These are phyloP conservation scores for Apophysomyces elegans DNA, from an alignment of 371 early-diverging fungal species.

Conservation along the genomic window DNA sequence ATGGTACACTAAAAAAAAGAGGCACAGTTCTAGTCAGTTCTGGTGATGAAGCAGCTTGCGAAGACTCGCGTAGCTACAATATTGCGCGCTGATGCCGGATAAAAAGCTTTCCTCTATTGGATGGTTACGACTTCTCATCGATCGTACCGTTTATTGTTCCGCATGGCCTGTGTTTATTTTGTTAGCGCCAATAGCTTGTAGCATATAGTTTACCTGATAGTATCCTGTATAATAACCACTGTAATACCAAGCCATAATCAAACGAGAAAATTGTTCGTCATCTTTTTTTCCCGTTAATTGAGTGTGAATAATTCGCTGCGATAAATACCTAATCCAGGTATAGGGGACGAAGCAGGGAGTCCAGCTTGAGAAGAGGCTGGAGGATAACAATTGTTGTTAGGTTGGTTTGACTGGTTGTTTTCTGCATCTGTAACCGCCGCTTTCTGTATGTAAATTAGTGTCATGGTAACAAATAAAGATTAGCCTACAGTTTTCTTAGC, in stretches of 20 bases:
- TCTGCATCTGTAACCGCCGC: neutral
- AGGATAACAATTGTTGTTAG: slow-evolving; percentile 3
- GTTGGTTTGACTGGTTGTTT: neutral
- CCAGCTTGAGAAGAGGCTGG: neutral
- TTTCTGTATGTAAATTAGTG: no score
- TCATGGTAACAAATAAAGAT: no score
- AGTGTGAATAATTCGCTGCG: neutral
- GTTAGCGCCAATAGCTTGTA: no score
- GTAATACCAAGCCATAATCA: slow-evolving; percentile 79
- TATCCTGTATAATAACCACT: slow-evolving; percentile 77
- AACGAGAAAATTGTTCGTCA: slow-evolving; percentile 9
- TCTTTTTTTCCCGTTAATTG: neutral
- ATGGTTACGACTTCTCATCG: neutral
- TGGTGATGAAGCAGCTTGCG: no score
- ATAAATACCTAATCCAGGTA: neutral
- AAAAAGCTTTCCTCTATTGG: neutral
- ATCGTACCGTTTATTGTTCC: no score
- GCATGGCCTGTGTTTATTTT: no score
- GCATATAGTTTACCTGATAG: slow-evolving; percentile 50
- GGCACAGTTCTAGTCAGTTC: no score
- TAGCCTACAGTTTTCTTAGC: neutral
- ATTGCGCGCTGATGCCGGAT: no score
- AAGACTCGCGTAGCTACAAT: no score
- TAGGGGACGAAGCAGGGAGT: neutral
- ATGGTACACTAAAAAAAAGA: no score